phyloP scores from a whole-genome alignment of 2,329 filamentous ascomycete species.

The Bipolaris oryzae region DNA sequence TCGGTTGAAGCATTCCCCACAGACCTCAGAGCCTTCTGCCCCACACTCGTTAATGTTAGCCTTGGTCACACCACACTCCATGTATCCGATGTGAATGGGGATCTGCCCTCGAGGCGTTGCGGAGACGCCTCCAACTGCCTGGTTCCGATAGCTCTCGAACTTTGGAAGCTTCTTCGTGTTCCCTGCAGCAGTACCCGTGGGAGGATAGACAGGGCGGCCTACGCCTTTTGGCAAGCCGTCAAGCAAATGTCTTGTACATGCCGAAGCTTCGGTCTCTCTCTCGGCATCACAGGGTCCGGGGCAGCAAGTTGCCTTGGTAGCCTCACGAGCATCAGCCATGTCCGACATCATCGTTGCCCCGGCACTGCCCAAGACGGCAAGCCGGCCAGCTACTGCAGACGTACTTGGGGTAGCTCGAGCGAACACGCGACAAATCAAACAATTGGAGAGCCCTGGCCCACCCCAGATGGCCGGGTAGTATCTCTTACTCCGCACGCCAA shows the following conservation, averaged over 20 bases:
- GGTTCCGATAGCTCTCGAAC: not conserved
- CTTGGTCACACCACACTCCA: constrained; percentile 6
- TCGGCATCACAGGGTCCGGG: constrained; percentile 6
- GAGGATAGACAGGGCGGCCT: constrained; percentile 1
- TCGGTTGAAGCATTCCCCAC: constrained; percentile 8
- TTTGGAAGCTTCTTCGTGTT: constrained; percentile 1
- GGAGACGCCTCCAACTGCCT: not conserved
- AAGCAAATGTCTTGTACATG: constrained; percentile 10
- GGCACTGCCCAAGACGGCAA: constrained; percentile 6
- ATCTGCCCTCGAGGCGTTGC: not conserved
- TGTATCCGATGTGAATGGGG: constrained; percentile 2
- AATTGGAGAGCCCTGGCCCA: not conserved
- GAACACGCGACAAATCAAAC: constrained; percentile 2
- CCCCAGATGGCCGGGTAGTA: constrained; percentile 12
- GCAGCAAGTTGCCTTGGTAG: constrained; percentile 2
- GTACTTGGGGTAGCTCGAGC: constrained; percentile 1
- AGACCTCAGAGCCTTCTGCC: constrained; percentile 3
- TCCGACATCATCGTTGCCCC: constrained; percentile 13
- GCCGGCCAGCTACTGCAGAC: not conserved
- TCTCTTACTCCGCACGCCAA: constrained; percentile 22
- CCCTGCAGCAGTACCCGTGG: not conserved
- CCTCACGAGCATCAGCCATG: constrained; percentile 3
- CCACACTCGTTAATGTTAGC: constrained; percentile 4
- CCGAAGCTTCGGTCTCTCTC: constrained; percentile 10
- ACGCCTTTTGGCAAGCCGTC: constrained; percentile 16